Evolutionary conservation across 1,139 yeast genomes (phyloP).

Genomic region (Eremothecium sinecaudum): DNA sequence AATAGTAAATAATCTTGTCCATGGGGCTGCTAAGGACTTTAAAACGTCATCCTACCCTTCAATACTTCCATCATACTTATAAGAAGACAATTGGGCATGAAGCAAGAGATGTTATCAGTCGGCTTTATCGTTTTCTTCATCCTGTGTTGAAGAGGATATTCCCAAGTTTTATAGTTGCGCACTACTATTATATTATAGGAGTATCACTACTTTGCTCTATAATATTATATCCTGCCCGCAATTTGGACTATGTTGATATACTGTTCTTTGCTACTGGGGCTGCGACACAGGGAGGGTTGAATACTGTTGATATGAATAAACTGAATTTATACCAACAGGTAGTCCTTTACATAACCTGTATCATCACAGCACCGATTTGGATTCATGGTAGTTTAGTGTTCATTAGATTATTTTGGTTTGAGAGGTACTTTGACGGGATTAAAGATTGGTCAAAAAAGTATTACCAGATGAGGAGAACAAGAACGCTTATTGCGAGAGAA

Average conservation of each 20-base stretch:
- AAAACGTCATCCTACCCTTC: constrained; percentile 23
- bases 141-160: constrained; percentile 47
- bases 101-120: constrained; percentile 32
- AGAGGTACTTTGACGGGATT: constrained; percentile 75
- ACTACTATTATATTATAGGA: constrained; percentile 53
- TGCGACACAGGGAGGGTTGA: constrained; percentile 85
- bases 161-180: constrained; percentile 73
- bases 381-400: constrained; percentile 75
- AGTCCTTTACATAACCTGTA: constrained; percentile 47
- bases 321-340: constrained; percentile 71
- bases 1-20: too few relatives aligned
- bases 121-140: constrained; percentile 27
- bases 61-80: constrained; percentile 20
- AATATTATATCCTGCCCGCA: constrained; percentile 61
- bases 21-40: constrained; percentile 16
- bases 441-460: constrained; percentile 63
- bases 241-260: constrained; percentile 65
- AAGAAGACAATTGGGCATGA: constrained; percentile 33
- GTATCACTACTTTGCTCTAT: constrained; percentile 59
- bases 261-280: constrained; percentile 69
- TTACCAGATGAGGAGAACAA: constrained; percentile 69
- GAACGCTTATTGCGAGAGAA: constrained; percentile 39
- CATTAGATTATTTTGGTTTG: constrained; percentile 83
- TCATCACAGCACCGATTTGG: constrained; percentile 77
- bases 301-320: constrained; percentile 59